Percentiles rank a stretch among this genome's conserved stretches.
Conservation (phyloP, 129 eudicot genomes). For the Flaveria bidentis region DNA sequence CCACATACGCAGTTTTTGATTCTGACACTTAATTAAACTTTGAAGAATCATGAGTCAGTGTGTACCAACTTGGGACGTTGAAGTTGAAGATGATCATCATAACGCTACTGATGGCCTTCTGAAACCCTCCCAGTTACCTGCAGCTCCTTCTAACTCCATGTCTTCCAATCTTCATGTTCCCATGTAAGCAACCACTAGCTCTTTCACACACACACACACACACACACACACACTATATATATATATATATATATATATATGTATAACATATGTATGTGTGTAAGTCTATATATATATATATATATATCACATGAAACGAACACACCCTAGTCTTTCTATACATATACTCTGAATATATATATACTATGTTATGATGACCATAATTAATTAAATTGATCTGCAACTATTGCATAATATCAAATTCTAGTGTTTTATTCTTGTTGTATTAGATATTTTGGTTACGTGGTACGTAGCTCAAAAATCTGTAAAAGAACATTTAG, state of each 20-base stretch:
- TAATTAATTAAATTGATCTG: not conserved
- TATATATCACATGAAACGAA: not conserved
- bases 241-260: not conserved
- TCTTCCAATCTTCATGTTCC: conserved; percentile 29
- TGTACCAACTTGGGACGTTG: conserved; percentile 71
- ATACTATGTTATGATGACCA: too few relatives aligned
- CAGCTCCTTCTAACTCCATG: conserved; percentile 27
- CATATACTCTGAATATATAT: too few relatives aligned
- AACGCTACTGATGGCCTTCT: not conserved
- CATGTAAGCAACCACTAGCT: not conserved
- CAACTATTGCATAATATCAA: not conserved
- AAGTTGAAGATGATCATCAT: conserved; percentile 6
- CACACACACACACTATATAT: too few relatives aligned
- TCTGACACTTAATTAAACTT: not conserved
- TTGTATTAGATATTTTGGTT: too few relatives aligned
- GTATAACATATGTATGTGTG: too few relatives aligned
- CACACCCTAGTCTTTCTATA: too few relatives aligned
- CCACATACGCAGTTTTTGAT: conserved; percentile 3
- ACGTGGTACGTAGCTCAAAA: too few relatives aligned
- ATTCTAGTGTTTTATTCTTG: too few relatives aligned
- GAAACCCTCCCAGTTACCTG: conserved; percentile 14
- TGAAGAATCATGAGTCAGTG: conserved; percentile 54
- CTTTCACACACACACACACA: too few relatives aligned
- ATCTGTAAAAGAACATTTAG: too few relatives aligned
- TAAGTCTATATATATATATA: not conserved